phyloP scores from a whole-genome alignment of 371 early-diverging fungal species.

The Mortierella sp. region DNA sequence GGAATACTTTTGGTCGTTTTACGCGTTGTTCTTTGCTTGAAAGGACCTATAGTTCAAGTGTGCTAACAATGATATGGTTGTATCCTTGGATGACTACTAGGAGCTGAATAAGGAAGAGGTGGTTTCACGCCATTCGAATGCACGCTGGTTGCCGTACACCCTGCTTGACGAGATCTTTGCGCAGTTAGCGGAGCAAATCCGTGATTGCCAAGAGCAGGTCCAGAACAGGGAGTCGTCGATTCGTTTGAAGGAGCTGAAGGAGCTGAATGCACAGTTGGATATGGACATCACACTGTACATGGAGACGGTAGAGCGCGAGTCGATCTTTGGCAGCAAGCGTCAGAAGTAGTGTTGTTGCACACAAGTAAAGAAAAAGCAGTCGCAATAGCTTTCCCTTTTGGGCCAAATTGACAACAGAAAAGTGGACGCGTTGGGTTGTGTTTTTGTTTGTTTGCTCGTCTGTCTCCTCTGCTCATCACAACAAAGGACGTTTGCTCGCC shows the following conservation, averaged over 20 bases:
- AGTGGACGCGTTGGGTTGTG: not conserved
- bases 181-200: conserved; percentile 25
- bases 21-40: too few species aligned
- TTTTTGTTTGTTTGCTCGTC: not conserved
- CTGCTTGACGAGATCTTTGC: conserved; percentile 48
- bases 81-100: conserved; percentile 3
- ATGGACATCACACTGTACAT: conserved; percentile 33
- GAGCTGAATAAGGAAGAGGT: conserved; percentile 41
- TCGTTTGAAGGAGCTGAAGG: conserved; percentile 20
- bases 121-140: conserved; percentile 41
- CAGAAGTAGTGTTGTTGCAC: not conserved
- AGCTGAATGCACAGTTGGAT: conserved; percentile 26
- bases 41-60: not conserved
- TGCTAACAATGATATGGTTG: not conserved
- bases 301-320: conserved; percentile 51
- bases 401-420: not conserved
- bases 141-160: conserved; percentile 51
- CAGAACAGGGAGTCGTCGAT: not conserved
- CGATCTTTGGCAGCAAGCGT: conserved; percentile 24
- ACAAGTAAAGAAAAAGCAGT: too few species aligned
- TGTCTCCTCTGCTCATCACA: not conserved
- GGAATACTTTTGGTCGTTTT: not conserved
- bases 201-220: not conserved
- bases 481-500: not conserved
- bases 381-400: not conserved